Evolutionary conservation across 495 filamentous ascomycete genomes (phyloP), one percentile per base, ranked within the genome.

Genomic region (Penicillium taxi): DNA sequence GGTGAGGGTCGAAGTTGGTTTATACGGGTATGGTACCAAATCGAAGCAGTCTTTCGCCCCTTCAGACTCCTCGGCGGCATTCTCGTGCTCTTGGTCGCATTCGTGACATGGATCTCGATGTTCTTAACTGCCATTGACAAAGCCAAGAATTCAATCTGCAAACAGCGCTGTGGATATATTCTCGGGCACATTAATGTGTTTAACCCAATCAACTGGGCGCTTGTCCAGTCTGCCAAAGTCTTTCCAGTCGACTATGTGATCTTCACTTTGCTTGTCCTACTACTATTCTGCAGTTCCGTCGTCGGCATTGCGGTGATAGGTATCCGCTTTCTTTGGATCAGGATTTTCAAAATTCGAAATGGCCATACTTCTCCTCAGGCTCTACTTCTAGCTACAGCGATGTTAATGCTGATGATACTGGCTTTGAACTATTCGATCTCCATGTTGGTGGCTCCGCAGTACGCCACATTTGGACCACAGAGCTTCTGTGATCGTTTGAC

Each of bases 81-180:
- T 35, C 35, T 94, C 5, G 64, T 96, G 12, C 66, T 94, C 2
- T 38, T 81, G 12, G 41, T 94, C 17, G 65, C 82, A 6, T 57
- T 94, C 19, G 37, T 89, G 14, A 72, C 87, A 43, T 95, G 86
- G 78, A 70, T 80, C 6, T 90, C 83, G 19, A 98, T 96, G 93
- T 74, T 96, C 37, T 78, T 96, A 51, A 98, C 90, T 0, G 80
- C 79, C 42, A 89, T 96, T 55, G 91, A 98, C 70, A 96, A 98
- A 63, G 84, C 86, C 12, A 86, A 81, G 48, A 96, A 96, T 61
- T 95, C 87, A 0, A 58, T 91, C 44, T 98, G 91, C 77, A 87
- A 89, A 56, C 69, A 77, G 36, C 77, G 77, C 49, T 98, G 91
- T 60, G 91, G 91, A 23, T 98, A 95, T 61, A 82, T 96, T 35